Base-by-base conservation (phyloP, 2,329 filamentous ascomycete species). In the Alternaria triticina region DNA sequence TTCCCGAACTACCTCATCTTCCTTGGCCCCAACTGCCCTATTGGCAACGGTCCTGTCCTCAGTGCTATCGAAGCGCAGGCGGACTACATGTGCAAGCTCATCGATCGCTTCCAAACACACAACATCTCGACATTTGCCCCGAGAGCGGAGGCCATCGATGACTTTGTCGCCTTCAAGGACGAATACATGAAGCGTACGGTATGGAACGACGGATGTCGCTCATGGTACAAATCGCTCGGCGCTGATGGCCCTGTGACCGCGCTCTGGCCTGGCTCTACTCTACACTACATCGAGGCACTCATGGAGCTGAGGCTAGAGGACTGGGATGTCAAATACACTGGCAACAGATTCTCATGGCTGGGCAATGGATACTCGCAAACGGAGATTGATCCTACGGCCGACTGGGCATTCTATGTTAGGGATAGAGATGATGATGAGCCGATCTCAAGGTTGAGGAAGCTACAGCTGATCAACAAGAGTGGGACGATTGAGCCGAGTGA, bases 251-350 rank as follows among this genome's bases (percentile, higher is more conserved):
- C 71, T 9, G 64, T 77, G 5, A 81, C 79, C 2, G 82, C 80
- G 0, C 71, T 84, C 5, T 84, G 82, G 82, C 82, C 82, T 0
- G 82, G 82, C 1, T 80, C 75, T 15, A 82, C 82, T 6, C 73
- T 86, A n/a, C 84, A 86, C 70, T 85, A 83, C 64, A 81, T 86
- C 49, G 83, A 86, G 67, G 80, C 81, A 7, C 67, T 86, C 47
- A 77, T 77, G 59, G 81, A 85, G 49, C 71, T 83, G 1, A 76
- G 84, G 0, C 73, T 78, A 43, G 84, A 86, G 36, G 85, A 86
- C 66, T 83, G 81, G 72, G 80, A 85, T 7, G 70, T 85, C 23
- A 78, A 74, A 64, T 81, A 81, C 27, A 70, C 65, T 4, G 78
- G 72, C 5, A 81, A 80, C 51, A 50, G 79, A 15, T 81, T 80